A percentile compares a stretch with the other conserved stretches of the same genome.
phyloP scores from a whole-genome alignment of 805 yeast genomes.

The Hanseniaspora singularis region DNA sequence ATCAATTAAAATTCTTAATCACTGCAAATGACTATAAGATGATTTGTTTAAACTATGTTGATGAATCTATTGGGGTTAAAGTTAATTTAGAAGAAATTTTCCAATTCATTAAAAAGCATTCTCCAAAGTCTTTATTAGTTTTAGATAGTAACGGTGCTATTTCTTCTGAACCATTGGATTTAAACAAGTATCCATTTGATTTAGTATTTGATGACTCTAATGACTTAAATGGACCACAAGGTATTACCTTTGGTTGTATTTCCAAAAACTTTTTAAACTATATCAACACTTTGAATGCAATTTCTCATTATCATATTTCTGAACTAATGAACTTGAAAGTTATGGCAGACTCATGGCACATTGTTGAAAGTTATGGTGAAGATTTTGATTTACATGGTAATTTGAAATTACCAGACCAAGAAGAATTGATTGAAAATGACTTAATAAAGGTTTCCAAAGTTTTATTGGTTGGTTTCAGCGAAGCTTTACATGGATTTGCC shows the following conservation, averaged over 20 bases:
- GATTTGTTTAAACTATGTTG: slow-evolving; percentile 86
- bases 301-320: slow-evolving; percentile 5
- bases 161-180: slow-evolving; percentile 75
- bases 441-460: slow-evolving; percentile 5
- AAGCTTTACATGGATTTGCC: slow-evolving; percentile 82
- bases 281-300: slow-evolving; percentile 27
- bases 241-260: slow-evolving; percentile 65
- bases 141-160: slow-evolving; percentile 95
- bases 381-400: slow-evolving; percentile 11
- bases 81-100: slow-evolving; percentile 56
- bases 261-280: slow-evolving; percentile 61
- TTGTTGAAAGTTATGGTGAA: slow-evolving; percentile 8
- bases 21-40: slow-evolving; percentile 43
- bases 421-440: slow-evolving; percentile 41
- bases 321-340: background rate
- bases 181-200: slow-evolving; percentile 82
- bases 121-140: slow-evolving; percentile 56
- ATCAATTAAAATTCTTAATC: slow-evolving; percentile 42
- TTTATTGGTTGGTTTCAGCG: slow-evolving; percentile 70
- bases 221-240: slow-evolving; percentile 91
- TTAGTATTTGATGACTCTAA: slow-evolving; percentile 83
- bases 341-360: slow-evolving; percentile 1
- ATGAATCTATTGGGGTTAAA: slow-evolving; percentile 91
- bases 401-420: slow-evolving; percentile 41
- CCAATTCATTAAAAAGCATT: slow-evolving; percentile 38